Base-by-base conservation (phyloP, 176 grass and related monocot genomes). In the Musa troglodytarum region DNA sequence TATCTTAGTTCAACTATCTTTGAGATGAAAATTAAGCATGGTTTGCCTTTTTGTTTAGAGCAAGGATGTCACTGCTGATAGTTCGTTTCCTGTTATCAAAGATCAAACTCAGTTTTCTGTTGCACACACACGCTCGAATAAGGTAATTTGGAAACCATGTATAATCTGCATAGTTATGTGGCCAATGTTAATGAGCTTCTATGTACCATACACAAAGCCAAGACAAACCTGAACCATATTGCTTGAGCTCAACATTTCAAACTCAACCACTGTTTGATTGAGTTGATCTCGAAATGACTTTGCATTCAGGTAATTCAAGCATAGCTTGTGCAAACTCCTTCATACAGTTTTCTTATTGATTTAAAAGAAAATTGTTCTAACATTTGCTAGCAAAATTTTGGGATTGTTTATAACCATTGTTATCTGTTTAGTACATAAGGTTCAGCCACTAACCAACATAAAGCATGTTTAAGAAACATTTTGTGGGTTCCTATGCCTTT, bases 101-200 rank as follows among this genome's bases (percentile, higher is more conserved):
- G 95, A 99, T 86, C 86, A 81, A 83, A 92, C 70, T 74, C 88
- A 92, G 73, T 79, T 92, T 79, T 72, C 82, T 76, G 82, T 99
- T 86, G 82, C 90, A 84, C 90, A 99, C 87, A 82, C 91, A 83
- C 93, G 90, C 86, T 94, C 88, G 59, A 99, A 56, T 74, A 99
- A 86, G 91, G 95, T 99, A 99, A 78, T 53, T 61, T 78, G 65
- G 14, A 20, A 22, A 54, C 66, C 53, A 71, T 66, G 65, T 52
- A 77, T 34, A 72, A 8, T 77, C 55, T 50, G 23, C 52, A 70
- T 3, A 12, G 51, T 2, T 29, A 76, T 50, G 59, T 20, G 78
- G 52, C 73, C 79, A 24, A 50, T 50, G 8, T 50, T 69, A 43
- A 11, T 9, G 25, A 69, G 1, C 8, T 69, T 69, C 20, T 9